A percentile compares a stretch with the other conserved stretches of the same genome.
These are phyloP conservation scores for Blastobotrys capitulatus DNA, from an alignment of 1,139 yeast genomes.

Conservation along the genomic window DNA sequence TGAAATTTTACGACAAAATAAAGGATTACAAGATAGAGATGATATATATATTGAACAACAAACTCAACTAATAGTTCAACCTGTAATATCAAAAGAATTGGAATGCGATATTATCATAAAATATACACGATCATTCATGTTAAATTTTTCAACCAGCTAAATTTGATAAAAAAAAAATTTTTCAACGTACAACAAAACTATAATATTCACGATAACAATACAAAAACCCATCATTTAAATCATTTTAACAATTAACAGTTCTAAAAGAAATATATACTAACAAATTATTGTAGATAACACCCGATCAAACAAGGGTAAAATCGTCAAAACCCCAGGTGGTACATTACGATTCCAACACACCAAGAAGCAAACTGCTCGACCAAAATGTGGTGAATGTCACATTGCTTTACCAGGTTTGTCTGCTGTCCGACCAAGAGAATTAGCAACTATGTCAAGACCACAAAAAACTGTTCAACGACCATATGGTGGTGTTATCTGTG, in stretches of 20 bases:
- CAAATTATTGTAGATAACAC: conserved; percentile 59
- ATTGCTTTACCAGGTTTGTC: conserved; percentile 79
- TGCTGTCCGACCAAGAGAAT: conserved; percentile 95
- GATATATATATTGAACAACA: too few species aligned
- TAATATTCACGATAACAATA: too few species aligned
- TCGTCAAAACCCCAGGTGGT: conserved; percentile 99
- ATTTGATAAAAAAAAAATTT: too few species aligned
- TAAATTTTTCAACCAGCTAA: not conserved
- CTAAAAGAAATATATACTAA: not conserved
- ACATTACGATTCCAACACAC: conserved; percentile 95
- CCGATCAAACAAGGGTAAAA: conserved; percentile 98
- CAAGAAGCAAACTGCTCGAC: conserved; percentile 91
- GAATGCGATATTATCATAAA: too few species aligned
- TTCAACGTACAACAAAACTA: too few species aligned
- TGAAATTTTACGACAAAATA: too few species aligned
- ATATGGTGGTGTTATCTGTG: conserved; percentile 99
- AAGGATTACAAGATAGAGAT: too few species aligned
- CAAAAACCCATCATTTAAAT: not conserved
- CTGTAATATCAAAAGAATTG: too few species aligned
- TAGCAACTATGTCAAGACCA: conserved; percentile 91
- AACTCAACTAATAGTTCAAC: too few species aligned
- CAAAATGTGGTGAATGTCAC: conserved; percentile 99
- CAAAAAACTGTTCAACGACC: conserved; percentile 98
- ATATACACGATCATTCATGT: not conserved
- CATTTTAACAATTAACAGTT: not conserved